A percentile compares a stretch with the other conserved stretches of the same genome.
Conservation (phyloP, 345 rosid genomes). For the Heritiera fomes region DNA sequence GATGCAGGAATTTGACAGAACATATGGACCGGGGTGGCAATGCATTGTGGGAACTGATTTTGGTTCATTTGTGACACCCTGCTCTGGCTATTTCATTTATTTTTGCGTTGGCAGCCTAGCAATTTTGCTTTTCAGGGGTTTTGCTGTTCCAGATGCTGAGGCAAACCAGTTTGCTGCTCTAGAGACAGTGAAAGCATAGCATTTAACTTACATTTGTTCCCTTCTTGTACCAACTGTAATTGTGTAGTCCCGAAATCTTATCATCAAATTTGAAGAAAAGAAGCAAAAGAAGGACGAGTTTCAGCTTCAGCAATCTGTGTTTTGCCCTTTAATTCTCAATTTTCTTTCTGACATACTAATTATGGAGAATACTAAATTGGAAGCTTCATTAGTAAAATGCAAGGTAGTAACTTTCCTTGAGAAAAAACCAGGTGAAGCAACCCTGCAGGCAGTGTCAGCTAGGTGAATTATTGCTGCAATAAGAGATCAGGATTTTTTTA, state of each 20-base stretch:
- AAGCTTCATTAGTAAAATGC: neutral
- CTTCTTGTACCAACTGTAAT: conserved; percentile 12
- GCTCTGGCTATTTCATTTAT: conserved; percentile 58
- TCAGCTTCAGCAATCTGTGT: neutral
- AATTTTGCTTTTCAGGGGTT: conserved; percentile 64
- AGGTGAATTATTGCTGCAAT: neutral
- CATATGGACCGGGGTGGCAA: conserved; percentile 60
- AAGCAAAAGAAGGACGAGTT: neutral
- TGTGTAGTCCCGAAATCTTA: conserved; percentile 1
- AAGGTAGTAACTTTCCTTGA: neutral
- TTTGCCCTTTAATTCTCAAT: neutral
- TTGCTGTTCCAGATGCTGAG: conserved; percentile 35
- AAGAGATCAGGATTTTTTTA: neutral
- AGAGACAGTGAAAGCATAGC: conserved; percentile 26
- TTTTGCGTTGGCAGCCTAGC: conserved; percentile 60
- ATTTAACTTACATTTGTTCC: neutral
- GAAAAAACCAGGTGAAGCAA: neutral
- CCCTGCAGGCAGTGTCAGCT: neutral
- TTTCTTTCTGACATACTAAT: neutral
- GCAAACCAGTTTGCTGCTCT: conserved; percentile 24
- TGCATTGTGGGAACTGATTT: conserved; percentile 73
- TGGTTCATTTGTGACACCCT: conserved; percentile 67
- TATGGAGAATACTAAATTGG: neutral
- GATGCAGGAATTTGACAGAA: conserved; percentile 59
- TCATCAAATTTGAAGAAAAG: neutral